These are phyloP conservation scores for Geotrichum australiense DNA, from an alignment of 1,139 yeast genomes.

Conservation along the genomic window DNA sequence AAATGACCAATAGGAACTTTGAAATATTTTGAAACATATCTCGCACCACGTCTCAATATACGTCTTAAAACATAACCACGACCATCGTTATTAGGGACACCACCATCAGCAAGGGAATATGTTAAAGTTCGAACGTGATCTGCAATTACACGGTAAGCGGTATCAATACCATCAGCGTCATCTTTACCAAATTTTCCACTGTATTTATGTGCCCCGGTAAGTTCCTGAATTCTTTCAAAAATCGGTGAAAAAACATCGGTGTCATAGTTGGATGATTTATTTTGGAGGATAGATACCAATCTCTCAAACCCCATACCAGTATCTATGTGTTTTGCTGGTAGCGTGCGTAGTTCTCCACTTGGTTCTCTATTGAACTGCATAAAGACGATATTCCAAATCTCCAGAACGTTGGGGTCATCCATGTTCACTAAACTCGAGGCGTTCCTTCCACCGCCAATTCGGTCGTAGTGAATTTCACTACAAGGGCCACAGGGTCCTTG, in stretches of 20 bases:
- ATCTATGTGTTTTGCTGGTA: conserved; percentile 93
- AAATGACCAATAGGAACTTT: conserved; percentile 82
- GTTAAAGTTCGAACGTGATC: conserved; percentile 97
- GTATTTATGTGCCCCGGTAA: conserved; percentile 88
- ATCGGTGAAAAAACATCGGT: conserved; percentile 93
- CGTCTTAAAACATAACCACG: conserved; percentile 97
- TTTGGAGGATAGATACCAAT: conserved; percentile 87
- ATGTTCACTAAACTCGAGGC: conserved; percentile 83
- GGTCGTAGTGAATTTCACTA: conserved; percentile 93
- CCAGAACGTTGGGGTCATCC: conserved; percentile 97
- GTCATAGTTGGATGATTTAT: conserved; percentile 87
- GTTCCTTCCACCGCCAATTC: conserved; percentile 88
- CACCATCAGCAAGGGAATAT: conserved; percentile 96
- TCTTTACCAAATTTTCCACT: conserved; percentile 89
- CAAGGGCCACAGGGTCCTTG: conserved; percentile 99
- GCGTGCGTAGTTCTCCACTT: conserved; percentile 67
- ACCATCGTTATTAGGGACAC: conserved; percentile 98
- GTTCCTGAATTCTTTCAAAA: conserved; percentile 76
- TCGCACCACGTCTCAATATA: conserved; percentile 94
- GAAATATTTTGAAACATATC: conserved; percentile 94
- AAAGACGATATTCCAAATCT: conserved; percentile 96
- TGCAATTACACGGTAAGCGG: conserved; percentile 96
- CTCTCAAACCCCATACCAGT: conserved; percentile 99
- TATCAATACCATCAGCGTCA: conserved; percentile 89
- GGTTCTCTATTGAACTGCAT: conserved; percentile 94